These are phyloP conservation scores for Gentiana macrophylla DNA, from an alignment of 257 asterid species.

Conservation along the genomic window DNA sequence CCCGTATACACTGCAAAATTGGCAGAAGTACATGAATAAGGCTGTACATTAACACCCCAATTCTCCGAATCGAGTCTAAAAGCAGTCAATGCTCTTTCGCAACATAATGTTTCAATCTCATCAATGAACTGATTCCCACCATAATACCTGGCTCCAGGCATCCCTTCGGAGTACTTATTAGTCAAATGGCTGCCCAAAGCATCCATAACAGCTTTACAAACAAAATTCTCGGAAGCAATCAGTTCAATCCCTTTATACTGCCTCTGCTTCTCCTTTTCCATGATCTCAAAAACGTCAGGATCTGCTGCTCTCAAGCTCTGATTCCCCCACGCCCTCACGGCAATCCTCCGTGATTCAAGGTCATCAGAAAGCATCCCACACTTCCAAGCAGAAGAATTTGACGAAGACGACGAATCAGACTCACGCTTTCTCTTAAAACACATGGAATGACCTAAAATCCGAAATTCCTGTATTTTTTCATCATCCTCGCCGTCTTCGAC, in stretches of 20 bases:
- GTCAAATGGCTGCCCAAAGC: conserved; percentile 87
- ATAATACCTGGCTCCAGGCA: conserved; percentile 70
- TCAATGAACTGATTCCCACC: conserved; percentile 83
- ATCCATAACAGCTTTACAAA: conserved; percentile 74
- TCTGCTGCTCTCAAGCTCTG: conserved; percentile 57
- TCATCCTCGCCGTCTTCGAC: conserved; percentile 11
- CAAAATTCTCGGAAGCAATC: conserved; percentile 84
- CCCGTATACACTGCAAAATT: conserved; percentile 88
- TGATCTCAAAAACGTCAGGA: conserved; percentile 49
- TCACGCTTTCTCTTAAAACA: conserved; percentile 29
- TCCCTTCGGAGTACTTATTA: conserved; percentile 79
- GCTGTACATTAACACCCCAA: conserved; percentile 95
- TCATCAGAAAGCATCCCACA: conserved; percentile 29
- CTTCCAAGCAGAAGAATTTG: conserved; percentile 20
- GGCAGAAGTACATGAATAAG: conserved; percentile 82
- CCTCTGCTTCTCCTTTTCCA: conserved; percentile 83
- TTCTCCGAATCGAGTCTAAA: conserved; percentile 57
- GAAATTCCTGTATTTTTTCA: conserved; percentile 23
- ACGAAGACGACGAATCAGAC: conserved; percentile 12
- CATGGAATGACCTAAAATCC: conserved; percentile 31
- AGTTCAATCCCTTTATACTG: conserved; percentile 75
- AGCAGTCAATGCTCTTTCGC: conserved; percentile 69
- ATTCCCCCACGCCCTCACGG: conserved; percentile 81
- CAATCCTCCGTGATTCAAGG: conserved; percentile 39
- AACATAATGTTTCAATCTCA: conserved; percentile 68